Percentiles rank a stretch among this genome's conserved stretches.
These are phyloP conservation scores for Lecanosticta acicola DNA, from an alignment of 2,329 filamentous ascomycete species.

Conservation along the genomic window DNA sequence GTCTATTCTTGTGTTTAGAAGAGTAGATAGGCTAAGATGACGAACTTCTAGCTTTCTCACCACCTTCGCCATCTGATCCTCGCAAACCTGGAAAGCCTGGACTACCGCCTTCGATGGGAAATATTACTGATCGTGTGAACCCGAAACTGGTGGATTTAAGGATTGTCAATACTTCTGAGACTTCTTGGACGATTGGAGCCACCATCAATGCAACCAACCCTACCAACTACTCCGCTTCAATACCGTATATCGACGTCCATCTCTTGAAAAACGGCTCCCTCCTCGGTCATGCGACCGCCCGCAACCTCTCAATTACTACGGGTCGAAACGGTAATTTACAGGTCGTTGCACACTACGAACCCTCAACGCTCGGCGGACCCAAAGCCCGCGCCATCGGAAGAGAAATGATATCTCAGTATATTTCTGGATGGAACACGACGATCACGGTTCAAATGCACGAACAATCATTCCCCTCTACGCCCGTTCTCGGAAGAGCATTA, in stretches of 20 bases:
- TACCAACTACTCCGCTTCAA: slow-evolving; percentile 71
- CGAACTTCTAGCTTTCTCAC: slow-evolving; percentile 17
- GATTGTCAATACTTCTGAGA: slow-evolving; percentile 65
- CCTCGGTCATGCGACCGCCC: slow-evolving; percentile 67
- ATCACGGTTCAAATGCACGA: slow-evolving; percentile 67
- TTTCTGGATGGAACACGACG: slow-evolving; percentile 82
- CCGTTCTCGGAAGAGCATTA: slow-evolving; percentile 65
- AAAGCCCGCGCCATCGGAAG: slow-evolving; percentile 58
- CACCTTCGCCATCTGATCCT: slow-evolving; percentile 6
- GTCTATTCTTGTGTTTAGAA: slow-evolving; percentile 12
- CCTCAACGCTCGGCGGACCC: slow-evolving; percentile 56
- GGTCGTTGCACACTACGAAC: slow-evolving; percentile 70
- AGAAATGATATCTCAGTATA: slow-evolving; percentile 74
- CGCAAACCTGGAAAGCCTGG: slow-evolving; percentile 4
- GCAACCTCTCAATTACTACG: slow-evolving; percentile 56
- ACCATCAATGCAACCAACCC: slow-evolving; percentile 83
- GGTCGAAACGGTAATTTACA: slow-evolving; percentile 68
- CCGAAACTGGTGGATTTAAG: slow-evolving; percentile 67
- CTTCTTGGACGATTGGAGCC: slow-evolving; percentile 65
- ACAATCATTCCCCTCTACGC: slow-evolving; percentile 67
- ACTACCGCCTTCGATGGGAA: slow-evolving; percentile 5
- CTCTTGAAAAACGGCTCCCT: slow-evolving; percentile 59
- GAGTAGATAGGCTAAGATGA: slow-evolving; percentile 27
- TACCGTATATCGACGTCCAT: slow-evolving; percentile 65
- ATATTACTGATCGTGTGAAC: slow-evolving; percentile 32